Evolutionary conservation across 2,329 filamentous ascomycete genomes (phyloP), one percentile per base, ranked within the genome.

Genomic region (Phialocephala sp.): DNA sequence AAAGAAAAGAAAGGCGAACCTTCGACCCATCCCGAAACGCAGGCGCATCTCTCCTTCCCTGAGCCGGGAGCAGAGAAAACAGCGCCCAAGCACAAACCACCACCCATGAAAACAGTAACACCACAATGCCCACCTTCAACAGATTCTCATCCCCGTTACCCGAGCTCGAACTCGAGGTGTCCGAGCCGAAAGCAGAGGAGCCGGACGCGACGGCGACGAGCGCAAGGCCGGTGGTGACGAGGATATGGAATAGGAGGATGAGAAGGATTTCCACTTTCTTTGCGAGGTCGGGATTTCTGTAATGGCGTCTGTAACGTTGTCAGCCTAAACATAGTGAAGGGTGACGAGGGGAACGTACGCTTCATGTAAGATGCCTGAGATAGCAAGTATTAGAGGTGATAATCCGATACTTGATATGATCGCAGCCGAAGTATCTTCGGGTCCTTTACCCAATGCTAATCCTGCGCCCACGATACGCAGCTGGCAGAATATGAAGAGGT

Each of bases 401-500:
- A 72, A 47, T 6, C 71, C 71, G 61, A 73, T 66, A 32, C 62
- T 71, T 9, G 63, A 68, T 8, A 69, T 59, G 9, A 70, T 64
- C 4, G 64, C 22, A 39, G 64, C 59, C 5, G 61, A 22, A 4
- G 36, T 20, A 22, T 37, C 59, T 4, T 55, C 45, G 2, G 62
- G 37, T 72, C 68, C 27, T 69, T 63, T 64, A 12, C 62, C 64
- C 9, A 79, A 65, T 41, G 75, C 64, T 15, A 80, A 62, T 2
- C 64, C 76, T 41, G 71, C 76, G 15, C 77, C 76, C 8, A 79
- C 63, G 27, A 82, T 76, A 9, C 77, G 76, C 0, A 81, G 71
- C 0, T 68, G 67, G 52, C 79, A 80, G 63, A 82, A 82, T 4
- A 73, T 62, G 36, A 74, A 64, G 4, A 81, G 69, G 63, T 78